Percentiles rank a stretch among this genome's conserved stretches.
These are phyloP conservation scores for Globisporangium canariense DNA, from an alignment of 352 stramenopile species.

Conservation along the genomic window DNA sequence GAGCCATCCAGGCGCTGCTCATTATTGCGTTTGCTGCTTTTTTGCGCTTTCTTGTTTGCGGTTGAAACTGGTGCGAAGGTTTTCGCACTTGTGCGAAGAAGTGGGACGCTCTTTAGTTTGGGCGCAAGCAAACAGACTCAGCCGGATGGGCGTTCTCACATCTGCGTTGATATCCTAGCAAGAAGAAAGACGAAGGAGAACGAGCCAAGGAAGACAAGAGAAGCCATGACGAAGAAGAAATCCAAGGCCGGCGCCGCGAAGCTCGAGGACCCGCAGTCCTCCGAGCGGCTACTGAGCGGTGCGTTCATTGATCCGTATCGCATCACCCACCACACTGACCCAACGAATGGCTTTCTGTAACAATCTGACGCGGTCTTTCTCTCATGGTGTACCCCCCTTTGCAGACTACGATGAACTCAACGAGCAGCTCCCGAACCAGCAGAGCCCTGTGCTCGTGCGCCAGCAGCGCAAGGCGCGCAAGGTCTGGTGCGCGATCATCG, in stretches of 20 bases:
- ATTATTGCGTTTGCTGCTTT: background rate
- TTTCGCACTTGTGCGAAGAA: too few species aligned
- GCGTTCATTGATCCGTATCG: background rate
- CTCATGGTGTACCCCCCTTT: background rate
- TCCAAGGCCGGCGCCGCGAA: constrained; percentile 35
- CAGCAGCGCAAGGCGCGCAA: constrained; percentile 63
- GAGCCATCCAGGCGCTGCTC: background rate
- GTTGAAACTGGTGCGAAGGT: background rate
- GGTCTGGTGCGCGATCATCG: constrained; percentile 83
- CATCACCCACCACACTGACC: background rate
- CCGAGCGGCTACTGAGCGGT: constrained; percentile 56
- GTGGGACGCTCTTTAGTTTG: too few species aligned
- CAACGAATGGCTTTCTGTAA: background rate
- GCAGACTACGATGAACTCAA: constrained; percentile 16
- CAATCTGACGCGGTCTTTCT: background rate
- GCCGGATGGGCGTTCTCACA: too few species aligned
- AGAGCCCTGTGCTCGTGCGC: constrained; percentile 38
- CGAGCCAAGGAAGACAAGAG: constrained; percentile 46
- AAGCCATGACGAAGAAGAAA: constrained; percentile 65
- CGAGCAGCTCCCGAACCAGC: constrained; percentile 28
- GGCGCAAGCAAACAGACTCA: too few species aligned
- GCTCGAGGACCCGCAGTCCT: constrained; percentile 37
- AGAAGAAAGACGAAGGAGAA: constrained; percentile 13
- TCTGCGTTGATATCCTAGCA: background rate
- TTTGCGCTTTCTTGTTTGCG: constrained; percentile 7